These are phyloP conservation scores for Cornus controversa DNA, from an alignment of 148 eudicot species.

Conservation along the genomic window DNA sequence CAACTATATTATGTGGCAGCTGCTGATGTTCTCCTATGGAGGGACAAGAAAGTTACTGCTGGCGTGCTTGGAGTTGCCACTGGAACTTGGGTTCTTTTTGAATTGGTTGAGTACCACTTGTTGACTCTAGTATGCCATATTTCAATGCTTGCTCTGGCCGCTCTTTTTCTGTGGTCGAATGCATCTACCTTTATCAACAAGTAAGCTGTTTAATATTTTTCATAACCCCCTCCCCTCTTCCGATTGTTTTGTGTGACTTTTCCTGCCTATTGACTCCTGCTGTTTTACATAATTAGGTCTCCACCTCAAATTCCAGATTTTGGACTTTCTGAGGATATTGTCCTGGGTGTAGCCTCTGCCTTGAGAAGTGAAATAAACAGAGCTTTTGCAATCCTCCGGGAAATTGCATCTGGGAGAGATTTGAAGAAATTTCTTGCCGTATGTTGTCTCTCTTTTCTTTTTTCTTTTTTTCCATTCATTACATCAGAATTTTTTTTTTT, in stretches of 20 bases:
- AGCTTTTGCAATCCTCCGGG: slow-evolving; percentile 58
- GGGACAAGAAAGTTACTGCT: slow-evolving; percentile 82
- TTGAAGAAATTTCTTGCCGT: slow-evolving; percentile 79
- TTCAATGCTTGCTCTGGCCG: slow-evolving; percentile 55
- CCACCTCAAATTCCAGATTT: slow-evolving; percentile 83
- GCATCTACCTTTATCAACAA: slow-evolving; percentile 77
- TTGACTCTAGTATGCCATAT: slow-evolving; percentile 80
- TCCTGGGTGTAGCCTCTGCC: slow-evolving; percentile 66
- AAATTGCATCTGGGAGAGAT: slow-evolving; percentile 85
- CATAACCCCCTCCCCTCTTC: background rate
- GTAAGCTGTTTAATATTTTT: slow-evolving; percentile 37
- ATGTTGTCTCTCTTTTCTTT: slow-evolving; percentile 25
- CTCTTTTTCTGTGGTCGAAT: slow-evolving; percentile 87
- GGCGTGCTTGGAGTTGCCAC: slow-evolving; percentile 76
- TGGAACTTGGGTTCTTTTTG: slow-evolving; percentile 83
- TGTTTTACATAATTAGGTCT: slow-evolving; percentile 46
- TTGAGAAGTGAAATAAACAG: slow-evolving; percentile 70
- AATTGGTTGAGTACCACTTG: slow-evolving; percentile 80
- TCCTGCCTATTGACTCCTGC: slow-evolving; percentile 5
- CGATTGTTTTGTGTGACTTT: background rate
- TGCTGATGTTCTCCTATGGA: slow-evolving; percentile 90
- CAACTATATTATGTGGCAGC: slow-evolving; percentile 37
- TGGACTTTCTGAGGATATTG: slow-evolving; percentile 60
- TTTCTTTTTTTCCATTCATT: too few relatives aligned
- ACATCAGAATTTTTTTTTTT: background rate